These are phyloP conservation scores for Exserohilum turcica DNA, from an alignment of 2,329 filamentous ascomycete species.

Conservation along the genomic window DNA sequence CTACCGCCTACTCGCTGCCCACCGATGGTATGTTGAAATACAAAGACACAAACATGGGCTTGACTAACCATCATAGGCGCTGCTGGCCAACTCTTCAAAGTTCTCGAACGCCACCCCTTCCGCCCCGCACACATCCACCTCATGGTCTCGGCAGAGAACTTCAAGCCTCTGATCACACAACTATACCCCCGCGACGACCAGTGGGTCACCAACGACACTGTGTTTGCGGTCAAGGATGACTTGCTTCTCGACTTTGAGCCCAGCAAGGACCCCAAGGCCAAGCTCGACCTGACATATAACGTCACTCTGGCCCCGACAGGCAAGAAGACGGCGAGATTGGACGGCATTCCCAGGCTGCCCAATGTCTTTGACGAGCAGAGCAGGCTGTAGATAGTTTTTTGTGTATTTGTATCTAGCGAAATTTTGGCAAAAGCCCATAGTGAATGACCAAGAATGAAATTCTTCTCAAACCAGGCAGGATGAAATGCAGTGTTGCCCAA, in stretches of 20 bases:
- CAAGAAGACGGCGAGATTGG: slow-evolving; percentile 37
- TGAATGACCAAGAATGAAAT: not conserved
- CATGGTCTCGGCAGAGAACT: slow-evolving; percentile 60
- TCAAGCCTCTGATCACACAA: slow-evolving; percentile 63
- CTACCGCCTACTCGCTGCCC: slow-evolving; percentile 73
- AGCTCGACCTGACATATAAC: slow-evolving; percentile 66
- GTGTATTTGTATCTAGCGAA: slow-evolving; percentile 19
- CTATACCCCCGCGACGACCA: slow-evolving; percentile 65
- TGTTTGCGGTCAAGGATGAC: slow-evolving; percentile 67
- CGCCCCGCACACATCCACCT: slow-evolving; percentile 67
- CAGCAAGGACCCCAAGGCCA: slow-evolving; percentile 57
- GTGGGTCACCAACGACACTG: slow-evolving; percentile 63
- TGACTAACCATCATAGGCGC: slow-evolving; percentile 45
- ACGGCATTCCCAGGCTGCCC: slow-evolving; percentile 41
- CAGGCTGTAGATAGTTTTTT: slow-evolving; percentile 27
- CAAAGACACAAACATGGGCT: not conserved
- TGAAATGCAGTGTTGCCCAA: not conserved
- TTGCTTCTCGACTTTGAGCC: slow-evolving; percentile 63
- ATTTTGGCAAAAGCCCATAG: slow-evolving; percentile 1
- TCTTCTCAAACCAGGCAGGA: not conserved
- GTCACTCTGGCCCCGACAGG: slow-evolving; percentile 58
- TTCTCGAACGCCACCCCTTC: slow-evolving; percentile 64
- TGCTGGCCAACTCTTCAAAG: slow-evolving; percentile 57
- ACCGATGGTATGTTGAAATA: slow-evolving; percentile 57
- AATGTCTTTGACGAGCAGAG: slow-evolving; percentile 32